These are phyloP conservation scores for Pythium dissimile DNA, from an alignment of 352 stramenopile species.

Conservation along the genomic window DNA sequence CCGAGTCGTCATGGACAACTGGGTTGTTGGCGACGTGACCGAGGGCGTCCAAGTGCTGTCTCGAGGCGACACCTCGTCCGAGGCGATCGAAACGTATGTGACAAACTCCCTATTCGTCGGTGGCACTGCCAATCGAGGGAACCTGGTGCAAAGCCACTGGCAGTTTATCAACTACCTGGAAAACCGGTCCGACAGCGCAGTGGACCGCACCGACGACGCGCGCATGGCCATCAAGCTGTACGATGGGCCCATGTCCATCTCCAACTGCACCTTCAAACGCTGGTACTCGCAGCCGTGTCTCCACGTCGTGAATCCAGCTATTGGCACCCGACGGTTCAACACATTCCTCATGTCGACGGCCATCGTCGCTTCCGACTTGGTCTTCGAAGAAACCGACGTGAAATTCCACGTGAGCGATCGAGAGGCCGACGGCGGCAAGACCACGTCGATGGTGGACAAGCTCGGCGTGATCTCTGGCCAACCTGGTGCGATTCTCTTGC, in stretches of 20 bases:
- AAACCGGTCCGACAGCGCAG: constrained; percentile 29
- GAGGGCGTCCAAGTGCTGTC: constrained; percentile 38
- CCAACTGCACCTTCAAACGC: constrained; percentile 31
- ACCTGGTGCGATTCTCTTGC: constrained; percentile 20
- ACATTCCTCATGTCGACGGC: constrained; percentile 31
- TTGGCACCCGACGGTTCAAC: constrained; percentile 34
- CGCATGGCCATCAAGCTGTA: constrained; percentile 38
- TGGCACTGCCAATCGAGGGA: constrained; percentile 36
- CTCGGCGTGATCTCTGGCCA: constrained; percentile 25
- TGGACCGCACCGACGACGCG: constrained; percentile 25
- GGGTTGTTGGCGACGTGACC: constrained; percentile 32
- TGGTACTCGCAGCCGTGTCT: constrained; percentile 40
- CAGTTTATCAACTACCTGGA: constrained; percentile 40
- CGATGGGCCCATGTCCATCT: constrained; percentile 31
- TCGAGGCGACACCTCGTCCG: constrained; percentile 26
- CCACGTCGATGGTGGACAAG: constrained; percentile 27
- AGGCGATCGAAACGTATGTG: constrained; percentile 27
- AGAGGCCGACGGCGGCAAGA: constrained; percentile 29
- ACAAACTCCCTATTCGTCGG: constrained; percentile 38
- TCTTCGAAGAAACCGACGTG: constrained; percentile 28
- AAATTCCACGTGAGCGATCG: constrained; percentile 25
- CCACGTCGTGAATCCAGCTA: constrained; percentile 34
- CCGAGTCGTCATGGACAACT: constrained; percentile 27
- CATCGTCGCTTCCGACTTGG: constrained; percentile 16
- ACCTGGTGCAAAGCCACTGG: constrained; percentile 26